Percentiles rank a stretch among this genome's conserved stretches.
Evolutionary conservation across 805 yeast genomes (phyloP).

Genomic region (Millerago galiae): DNA sequence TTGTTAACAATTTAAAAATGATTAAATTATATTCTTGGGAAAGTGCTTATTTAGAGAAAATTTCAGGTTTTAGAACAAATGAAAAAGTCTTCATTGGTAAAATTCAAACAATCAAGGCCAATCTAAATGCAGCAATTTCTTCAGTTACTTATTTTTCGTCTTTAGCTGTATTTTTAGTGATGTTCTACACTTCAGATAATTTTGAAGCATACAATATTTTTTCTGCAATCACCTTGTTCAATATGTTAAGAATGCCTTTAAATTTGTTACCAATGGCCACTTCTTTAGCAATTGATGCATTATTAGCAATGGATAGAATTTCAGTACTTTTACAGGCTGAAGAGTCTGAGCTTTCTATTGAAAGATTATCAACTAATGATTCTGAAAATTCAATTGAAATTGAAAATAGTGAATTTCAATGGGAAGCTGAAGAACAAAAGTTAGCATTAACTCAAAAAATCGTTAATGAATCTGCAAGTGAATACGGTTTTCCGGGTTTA

Average conservation of each 20-base stretch:
- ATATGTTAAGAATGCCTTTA: slow-evolving; percentile 51
- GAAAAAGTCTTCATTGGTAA: slow-evolving; percentile 59
- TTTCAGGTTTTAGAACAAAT: slow-evolving; percentile 46
- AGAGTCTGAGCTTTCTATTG: slow-evolving; percentile 29
- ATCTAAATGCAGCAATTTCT: slow-evolving; percentile 57
- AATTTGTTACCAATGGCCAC: slow-evolving; percentile 62
- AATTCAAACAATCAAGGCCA: slow-evolving; percentile 61
- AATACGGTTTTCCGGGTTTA: slow-evolving; percentile 33
- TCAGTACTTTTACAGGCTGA: slow-evolving; percentile 36
- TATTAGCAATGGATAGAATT: slow-evolving; percentile 49
- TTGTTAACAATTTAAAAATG: slow-evolving; percentile 69
- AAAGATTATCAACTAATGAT: slow-evolving; percentile 27
- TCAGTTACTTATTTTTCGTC: slow-evolving; percentile 47
- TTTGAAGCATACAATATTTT: slow-evolving; percentile 58
- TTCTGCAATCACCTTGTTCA: slow-evolving; percentile 66
- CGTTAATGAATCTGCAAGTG: slow-evolving; percentile 7
- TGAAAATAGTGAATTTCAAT: slow-evolving; percentile 42
- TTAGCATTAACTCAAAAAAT: slow-evolving; percentile 1
- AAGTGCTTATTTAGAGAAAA: slow-evolving; percentile 56
- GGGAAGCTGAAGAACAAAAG: slow-evolving; percentile 38
- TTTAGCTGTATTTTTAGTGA: slow-evolving; percentile 61
- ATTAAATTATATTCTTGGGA: slow-evolving; percentile 94
- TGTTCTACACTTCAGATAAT: slow-evolving; percentile 36
- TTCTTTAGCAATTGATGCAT: slow-evolving; percentile 57
- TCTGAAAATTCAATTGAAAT: slow-evolving; percentile 39